Base-by-base conservation (phyloP, 2,329 filamentous ascomycete genomes). In the Akanthomyces muscarius region DNA sequence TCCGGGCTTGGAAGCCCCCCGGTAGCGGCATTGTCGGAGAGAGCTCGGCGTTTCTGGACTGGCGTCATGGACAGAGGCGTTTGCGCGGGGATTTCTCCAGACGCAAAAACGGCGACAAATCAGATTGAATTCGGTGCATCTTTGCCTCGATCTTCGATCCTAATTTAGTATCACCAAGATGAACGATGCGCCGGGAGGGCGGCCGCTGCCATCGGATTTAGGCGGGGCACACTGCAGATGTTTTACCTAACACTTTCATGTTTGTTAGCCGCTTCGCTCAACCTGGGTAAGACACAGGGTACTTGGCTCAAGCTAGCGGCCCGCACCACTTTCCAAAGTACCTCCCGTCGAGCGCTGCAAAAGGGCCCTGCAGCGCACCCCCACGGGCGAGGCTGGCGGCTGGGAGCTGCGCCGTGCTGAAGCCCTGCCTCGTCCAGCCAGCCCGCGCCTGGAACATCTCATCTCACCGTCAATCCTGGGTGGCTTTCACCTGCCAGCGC, bases 1-100 rank as follows among this genome's bases (percentile, higher is more conserved):
- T 52, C 45, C 53, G 61, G 61, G 61, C 36, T 62, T 54, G 18
- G 36, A 57, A 62, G n/a, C 38, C 61, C 60, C 59, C 61, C 42
- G 36, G 47, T 53, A 48, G 59, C 59, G 59, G 51, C 50, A 8
- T n/a, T 10, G 54, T 63, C 61, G 61, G 61, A 23, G 54, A 63
- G 28, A 63, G 13, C 30, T 63, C 61, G 61, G 61, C 48, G 47
- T 63, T 63, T 56, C 28, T 25, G 16, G n/a, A 16, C 23, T n/a
- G 14, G 36, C 30, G 13, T 51, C 5, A 30, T 8, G 21, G 23
- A 42, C 52, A 55, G 38, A 16, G 48, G 25, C 25, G 18, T 33
- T 51, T n/a, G 33, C 33, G 8, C 13, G 7, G 16, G 11, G 44
- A 47, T 23, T n/a, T 5, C 5, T 23, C 10, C 44, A 23, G n/a